These are phyloP conservation scores for Herpetomonas tarakana DNA, from an alignment of 208 protist genomes.

Conservation along the genomic window DNA sequence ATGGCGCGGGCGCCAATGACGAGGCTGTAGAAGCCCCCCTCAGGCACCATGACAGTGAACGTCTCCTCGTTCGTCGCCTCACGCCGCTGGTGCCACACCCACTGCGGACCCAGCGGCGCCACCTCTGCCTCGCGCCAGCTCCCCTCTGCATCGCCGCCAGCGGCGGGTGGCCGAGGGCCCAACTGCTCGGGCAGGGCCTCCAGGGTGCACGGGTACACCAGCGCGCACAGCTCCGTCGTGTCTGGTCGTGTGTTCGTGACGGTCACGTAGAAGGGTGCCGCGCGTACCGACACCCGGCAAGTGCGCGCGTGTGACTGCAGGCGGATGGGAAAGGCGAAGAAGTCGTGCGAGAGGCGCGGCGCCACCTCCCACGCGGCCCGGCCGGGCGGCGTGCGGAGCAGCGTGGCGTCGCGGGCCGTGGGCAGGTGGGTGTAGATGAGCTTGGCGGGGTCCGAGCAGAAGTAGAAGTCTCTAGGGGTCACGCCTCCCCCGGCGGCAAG, in stretches of 20 bases:
- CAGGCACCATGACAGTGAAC: conserved; percentile 79
- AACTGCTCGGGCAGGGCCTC: conserved; percentile 47
- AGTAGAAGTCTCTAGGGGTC: conserved; percentile 61
- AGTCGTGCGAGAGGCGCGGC: conserved; percentile 58
- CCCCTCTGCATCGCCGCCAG: not conserved
- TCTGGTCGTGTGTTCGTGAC: conserved; percentile 46
- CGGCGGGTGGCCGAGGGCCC: not conserved
- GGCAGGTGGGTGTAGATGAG: conserved; percentile 76
- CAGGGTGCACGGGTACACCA: conserved; percentile 64
- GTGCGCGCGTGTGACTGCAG: conserved; percentile 47
- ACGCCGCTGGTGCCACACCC: conserved; percentile 82
- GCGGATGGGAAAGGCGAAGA: conserved; percentile 47
- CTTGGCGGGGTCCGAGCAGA: conserved; percentile 47
- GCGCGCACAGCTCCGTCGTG: conserved; percentile 70
- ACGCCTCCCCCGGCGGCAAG: not conserved
- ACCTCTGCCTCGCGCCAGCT: conserved; percentile 10
- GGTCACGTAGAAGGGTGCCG: conserved; percentile 69
- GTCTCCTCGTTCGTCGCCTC: conserved; percentile 54
- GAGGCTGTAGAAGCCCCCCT: conserved; percentile 64
- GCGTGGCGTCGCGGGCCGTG: conserved; percentile 17
- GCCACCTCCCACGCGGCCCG: conserved; percentile 43
- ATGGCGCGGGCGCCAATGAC: conserved; percentile 70
- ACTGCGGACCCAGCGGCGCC: conserved; percentile 49
- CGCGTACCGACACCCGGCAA: conserved; percentile 36
- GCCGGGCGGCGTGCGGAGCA: conserved; percentile 35